A percentile compares a stretch with the other conserved stretches of the same genome.
These are phyloP conservation scores for Alternaria brassicae DNA, from an alignment of 2,329 filamentous ascomycete species.

Conservation along the genomic window DNA sequence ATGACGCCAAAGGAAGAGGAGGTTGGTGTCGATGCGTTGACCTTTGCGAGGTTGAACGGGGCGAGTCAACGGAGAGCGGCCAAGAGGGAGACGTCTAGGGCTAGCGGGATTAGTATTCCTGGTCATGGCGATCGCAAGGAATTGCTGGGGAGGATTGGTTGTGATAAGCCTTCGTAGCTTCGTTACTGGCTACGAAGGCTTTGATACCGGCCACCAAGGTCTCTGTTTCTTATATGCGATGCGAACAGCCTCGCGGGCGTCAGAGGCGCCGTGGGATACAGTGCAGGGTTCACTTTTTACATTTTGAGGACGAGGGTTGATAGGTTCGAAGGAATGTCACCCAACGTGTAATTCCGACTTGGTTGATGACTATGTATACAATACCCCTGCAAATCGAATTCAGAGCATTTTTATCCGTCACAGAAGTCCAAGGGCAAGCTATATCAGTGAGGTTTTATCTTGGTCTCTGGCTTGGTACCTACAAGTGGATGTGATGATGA, in stretches of 20 bases:
- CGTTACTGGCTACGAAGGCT: background rate
- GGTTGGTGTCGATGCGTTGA: slow-evolving; percentile 74
- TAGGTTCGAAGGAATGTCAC: background rate
- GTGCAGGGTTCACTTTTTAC: background rate
- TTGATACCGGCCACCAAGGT: no score
- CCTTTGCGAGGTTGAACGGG: slow-evolving; percentile 61
- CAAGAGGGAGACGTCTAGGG: slow-evolving; percentile 59
- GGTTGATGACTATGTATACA: slow-evolving; percentile 11
- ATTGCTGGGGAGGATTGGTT: slow-evolving; percentile 80
- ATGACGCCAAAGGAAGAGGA: slow-evolving; percentile 70
- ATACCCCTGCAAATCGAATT: slow-evolving; percentile 10
- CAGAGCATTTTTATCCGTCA: background rate
- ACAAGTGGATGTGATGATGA: no score
- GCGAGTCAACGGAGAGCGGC: slow-evolving; percentile 58
- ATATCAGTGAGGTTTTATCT: no score
- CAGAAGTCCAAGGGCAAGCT: no score
- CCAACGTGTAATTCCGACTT: background rate
- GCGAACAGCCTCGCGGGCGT: slow-evolving; percentile 18
- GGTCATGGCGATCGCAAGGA: slow-evolving; percentile 81
- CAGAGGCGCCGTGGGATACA: background rate
- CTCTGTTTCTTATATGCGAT: background rate
- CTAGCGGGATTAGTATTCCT: slow-evolving; percentile 66
- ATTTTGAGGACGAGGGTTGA: background rate
- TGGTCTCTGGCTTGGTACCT: no score
- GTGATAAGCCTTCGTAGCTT: slow-evolving; percentile 67